Conservation (phyloP, 345 rosid genomes). For the Lagerstroemia speciosa region DNA sequence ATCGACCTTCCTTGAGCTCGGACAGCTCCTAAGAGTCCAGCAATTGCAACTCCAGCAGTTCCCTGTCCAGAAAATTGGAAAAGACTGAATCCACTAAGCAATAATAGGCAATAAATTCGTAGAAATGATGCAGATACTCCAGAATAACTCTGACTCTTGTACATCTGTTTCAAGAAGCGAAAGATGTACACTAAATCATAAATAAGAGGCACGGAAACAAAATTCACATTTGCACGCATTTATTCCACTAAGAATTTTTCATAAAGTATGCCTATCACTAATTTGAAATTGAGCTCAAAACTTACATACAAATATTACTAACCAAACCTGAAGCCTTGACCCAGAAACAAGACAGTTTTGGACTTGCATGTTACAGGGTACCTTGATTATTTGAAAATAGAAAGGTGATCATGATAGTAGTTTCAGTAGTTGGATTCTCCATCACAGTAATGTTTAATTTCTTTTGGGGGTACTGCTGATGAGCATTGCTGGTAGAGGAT, state of each 20-base stretch:
- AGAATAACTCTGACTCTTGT: background rate
- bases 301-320: background rate
- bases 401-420: background rate
- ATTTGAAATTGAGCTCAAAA: background rate
- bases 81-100: background rate
- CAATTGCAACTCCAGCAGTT: constrained; percentile 97
- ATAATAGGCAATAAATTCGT: background rate
- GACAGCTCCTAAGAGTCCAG: constrained; percentile 98
- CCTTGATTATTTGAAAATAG: background rate
- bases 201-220: background rate
- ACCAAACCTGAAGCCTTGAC: background rate
- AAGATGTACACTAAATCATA: background rate
- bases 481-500: background rate
- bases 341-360: background rate
- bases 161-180: background rate
- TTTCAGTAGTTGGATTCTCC: background rate
- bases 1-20: constrained; percentile 96
- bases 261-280: background rate
- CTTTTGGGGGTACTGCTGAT: background rate
- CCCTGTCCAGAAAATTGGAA: constrained; percentile 37
- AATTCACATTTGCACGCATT: background rate
- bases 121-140: background rate
- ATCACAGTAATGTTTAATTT: background rate
- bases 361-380: background rate
- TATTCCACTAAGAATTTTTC: too few relatives aligned